Conservation (phyloP, 768 basidiomycete species). For the Kwoniella sp. region DNA sequence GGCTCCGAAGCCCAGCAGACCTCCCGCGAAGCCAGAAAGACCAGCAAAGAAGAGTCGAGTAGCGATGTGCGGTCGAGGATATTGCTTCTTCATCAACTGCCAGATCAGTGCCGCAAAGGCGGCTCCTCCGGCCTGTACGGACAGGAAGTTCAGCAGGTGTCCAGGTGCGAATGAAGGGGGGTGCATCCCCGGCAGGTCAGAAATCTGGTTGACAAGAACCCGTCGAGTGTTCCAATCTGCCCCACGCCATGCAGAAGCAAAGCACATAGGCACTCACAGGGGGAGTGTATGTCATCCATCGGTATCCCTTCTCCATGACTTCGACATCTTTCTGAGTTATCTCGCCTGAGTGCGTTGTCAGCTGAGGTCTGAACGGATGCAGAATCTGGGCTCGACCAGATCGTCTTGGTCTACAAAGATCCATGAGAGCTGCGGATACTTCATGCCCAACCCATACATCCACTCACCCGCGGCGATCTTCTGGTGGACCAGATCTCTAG, state of each 20-base stretch:
- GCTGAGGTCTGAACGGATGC: too few relatives aligned
- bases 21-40: slow-evolving; percentile 7
- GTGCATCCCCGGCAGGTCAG: too few relatives aligned
- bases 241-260: too few relatives aligned
- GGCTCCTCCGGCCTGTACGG: slow-evolving; percentile 1
- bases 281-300: slow-evolving; percentile 18
- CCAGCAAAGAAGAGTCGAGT: slow-evolving; percentile 14
- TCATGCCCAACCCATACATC: too few relatives aligned
- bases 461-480: slow-evolving; percentile 16
- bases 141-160: background rate
- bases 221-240: too few relatives aligned
- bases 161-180: too few relatives aligned
- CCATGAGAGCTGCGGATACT: too few relatives aligned
- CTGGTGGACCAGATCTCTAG: slow-evolving; percentile 9
- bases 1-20: slow-evolving; percentile 14
- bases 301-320: slow-evolving; percentile 18
- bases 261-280: slow-evolving; percentile 7
- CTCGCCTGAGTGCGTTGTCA: too few relatives aligned
- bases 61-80: slow-evolving; percentile 8
- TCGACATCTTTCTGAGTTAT: slow-evolving; percentile 12
- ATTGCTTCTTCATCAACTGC: slow-evolving; percentile 19
- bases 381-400: too few relatives aligned
- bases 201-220: too few relatives aligned
- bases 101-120: slow-evolving; percentile 11
- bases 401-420: too few relatives aligned